Base-by-base conservation (phyloP, 306 rosid genomes). In the Cicer cuneatum region DNA sequence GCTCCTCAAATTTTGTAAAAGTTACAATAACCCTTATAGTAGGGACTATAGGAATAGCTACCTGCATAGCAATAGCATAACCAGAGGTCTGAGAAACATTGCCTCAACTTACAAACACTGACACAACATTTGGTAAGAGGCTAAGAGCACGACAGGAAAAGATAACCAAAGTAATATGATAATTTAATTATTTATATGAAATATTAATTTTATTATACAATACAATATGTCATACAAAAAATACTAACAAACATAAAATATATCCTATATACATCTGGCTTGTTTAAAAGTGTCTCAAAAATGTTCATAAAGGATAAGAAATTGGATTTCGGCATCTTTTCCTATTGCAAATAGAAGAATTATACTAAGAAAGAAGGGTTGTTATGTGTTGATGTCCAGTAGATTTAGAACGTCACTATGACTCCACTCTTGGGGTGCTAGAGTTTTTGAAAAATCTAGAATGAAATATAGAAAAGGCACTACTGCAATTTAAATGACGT, bases 31-130 rank as follows among this genome's bases (percentile, higher is more conserved):
- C 99, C 61, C 98, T 80, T 74, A 95, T 86, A 0, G 98, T 95
- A 41, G 99, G 99, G 76, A 95, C 98, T 47, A 95, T 85, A 8
- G 99, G 99, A 40, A 95, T 95, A 70, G 99, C 99, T 74, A 95
- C 90, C 99, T 95, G 89, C 60, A 77, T 43, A 43, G 62, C 58
- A 78, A 41, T 19, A 70, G 19, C 65, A 81, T 71, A 68, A 59
- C 64, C 71, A 71, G 21, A 54, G 65, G 65, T 47, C n/a, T 56
- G 61, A 69, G 51, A 73, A 81, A 82, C 58, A 24, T 54, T 45
- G 77, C 64, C 51, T 8, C 77, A 66, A 64, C 43, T 59, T 11
- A 58, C 16, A 47, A 13, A 38, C 51, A 40, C 9, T 35, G 49
- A 58, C 68, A 11, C 40, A 43, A 38, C 18, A 2, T 77, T 72